These are phyloP conservation scores for Penicillium canariense DNA, from an alignment of 495 filamentous ascomycete species.

Conservation along the genomic window DNA sequence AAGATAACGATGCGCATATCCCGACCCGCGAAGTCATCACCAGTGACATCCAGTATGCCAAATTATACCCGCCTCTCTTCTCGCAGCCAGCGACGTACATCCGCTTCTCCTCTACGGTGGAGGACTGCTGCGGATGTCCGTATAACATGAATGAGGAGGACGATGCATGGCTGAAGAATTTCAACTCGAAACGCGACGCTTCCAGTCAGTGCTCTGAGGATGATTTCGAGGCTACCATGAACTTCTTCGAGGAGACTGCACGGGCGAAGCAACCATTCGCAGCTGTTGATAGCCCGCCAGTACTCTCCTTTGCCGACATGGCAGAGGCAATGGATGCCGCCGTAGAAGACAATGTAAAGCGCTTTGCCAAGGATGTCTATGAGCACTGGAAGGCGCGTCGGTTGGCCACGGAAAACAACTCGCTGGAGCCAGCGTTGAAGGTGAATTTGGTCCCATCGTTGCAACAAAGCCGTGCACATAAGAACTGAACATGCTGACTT, in stretches of 20 bases:
- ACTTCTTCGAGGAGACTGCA: conserved; percentile 87
- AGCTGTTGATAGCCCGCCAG: conserved; percentile 77
- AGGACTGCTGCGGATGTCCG: conserved; percentile 80
- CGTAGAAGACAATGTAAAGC: conserved; percentile 61
- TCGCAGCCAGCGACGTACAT: conserved; percentile 89
- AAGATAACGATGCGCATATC: conserved; percentile 71
- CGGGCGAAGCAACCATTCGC: conserved; percentile 81
- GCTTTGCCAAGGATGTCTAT: conserved; percentile 83
- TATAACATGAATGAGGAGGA: conserved; percentile 95
- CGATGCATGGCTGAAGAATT: conserved; percentile 74
- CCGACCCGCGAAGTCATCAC: conserved; percentile 81
- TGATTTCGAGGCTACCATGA: conserved; percentile 91
- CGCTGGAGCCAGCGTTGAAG: conserved; percentile 73
- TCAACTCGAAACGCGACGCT: conserved; percentile 72
- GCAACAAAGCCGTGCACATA: background rate
- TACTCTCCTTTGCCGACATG: conserved; percentile 78
- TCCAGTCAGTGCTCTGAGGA: conserved; percentile 73
- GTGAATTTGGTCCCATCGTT: conserved; percentile 30
- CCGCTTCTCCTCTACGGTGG: conserved; percentile 95
- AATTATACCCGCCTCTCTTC: conserved; percentile 76
- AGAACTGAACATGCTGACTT: conserved; percentile 22
- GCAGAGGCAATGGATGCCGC: conserved; percentile 71
- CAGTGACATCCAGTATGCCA: conserved; percentile 77
- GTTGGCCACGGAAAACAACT: conserved; percentile 59
- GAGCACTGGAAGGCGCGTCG: conserved; percentile 83